Percentiles rank a stretch among this genome's conserved stretches.
Conservation (phyloP, 1,284 basidiomycete species). For the Irpex lacteus region DNA sequence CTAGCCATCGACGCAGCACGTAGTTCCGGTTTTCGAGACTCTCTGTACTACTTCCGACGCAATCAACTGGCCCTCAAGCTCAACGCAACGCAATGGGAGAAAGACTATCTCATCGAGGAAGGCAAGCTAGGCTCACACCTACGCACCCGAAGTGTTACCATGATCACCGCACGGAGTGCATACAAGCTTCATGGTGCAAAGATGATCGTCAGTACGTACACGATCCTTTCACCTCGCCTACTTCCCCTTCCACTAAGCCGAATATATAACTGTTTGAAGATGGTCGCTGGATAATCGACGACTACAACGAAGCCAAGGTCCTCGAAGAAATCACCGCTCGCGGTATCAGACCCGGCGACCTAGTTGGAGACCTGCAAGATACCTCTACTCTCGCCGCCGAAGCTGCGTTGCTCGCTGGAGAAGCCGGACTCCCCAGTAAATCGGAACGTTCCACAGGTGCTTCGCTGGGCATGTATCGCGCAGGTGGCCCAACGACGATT, state of each 20-base stretch:
- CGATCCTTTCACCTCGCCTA: not conserved
- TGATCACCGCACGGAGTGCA: slow-evolving; percentile 89
- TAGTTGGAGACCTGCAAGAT: slow-evolving; percentile 79
- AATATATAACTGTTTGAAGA: slow-evolving; percentile 43
- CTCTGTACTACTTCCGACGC: slow-evolving; percentile 93
- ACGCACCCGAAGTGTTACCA: slow-evolving; percentile 88
- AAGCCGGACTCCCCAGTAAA: slow-evolving; percentile 36
- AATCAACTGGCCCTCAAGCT: slow-evolving; percentile 90
- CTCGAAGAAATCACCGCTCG: slow-evolving; percentile 68
- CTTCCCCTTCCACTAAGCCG: not conserved
- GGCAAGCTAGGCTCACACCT: slow-evolving; percentile 89
- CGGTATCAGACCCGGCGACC: slow-evolving; percentile 73
- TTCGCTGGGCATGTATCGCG: slow-evolving; percentile 66
- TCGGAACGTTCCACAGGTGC: slow-evolving; percentile 29
- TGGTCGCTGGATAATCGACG: slow-evolving; percentile 89
- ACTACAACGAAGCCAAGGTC: slow-evolving; percentile 90
- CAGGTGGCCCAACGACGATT: slow-evolving; percentile 84
- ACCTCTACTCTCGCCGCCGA: slow-evolving; percentile 49
- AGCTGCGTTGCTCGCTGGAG: slow-evolving; percentile 38
- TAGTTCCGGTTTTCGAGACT: slow-evolving; percentile 94
- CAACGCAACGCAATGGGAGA: slow-evolving; percentile 82
- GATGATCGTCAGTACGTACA: slow-evolving; percentile 73
- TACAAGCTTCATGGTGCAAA: slow-evolving; percentile 95
- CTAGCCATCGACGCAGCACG: slow-evolving; percentile 97
- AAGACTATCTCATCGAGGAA: slow-evolving; percentile 86